Percentiles rank a stretch among this genome's conserved stretches.
Evolutionary conservation across 176 grass and related monocot genomes (phyloP).

Genomic region (Zoysia japonica): DNA sequence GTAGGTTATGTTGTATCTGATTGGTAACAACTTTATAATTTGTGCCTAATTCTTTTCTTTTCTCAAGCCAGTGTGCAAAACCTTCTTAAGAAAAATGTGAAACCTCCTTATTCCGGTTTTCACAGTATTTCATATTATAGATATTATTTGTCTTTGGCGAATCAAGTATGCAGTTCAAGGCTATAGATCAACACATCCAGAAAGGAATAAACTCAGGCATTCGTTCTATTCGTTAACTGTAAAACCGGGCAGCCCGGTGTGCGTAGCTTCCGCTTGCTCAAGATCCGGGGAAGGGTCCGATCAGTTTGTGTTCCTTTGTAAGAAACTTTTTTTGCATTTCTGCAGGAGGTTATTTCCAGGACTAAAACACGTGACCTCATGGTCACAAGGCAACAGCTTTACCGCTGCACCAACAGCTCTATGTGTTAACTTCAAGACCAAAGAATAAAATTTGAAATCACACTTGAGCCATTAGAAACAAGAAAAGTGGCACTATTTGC

Average conservation of each 20-base stretch:
- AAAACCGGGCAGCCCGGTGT: too few relatives aligned
- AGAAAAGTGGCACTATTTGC: slow-evolving; percentile 12
- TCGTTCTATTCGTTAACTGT: not conserved
- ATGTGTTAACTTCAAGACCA: too few relatives aligned
- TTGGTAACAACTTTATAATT: not conserved
- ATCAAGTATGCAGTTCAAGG: not conserved
- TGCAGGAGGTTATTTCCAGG: too few relatives aligned
- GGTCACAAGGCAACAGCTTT: too few relatives aligned
- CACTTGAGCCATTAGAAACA: slow-evolving; percentile 19
- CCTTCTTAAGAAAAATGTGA: not conserved
- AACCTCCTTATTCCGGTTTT: not conserved
- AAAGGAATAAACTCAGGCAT: not conserved
- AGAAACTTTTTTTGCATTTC: too few relatives aligned
- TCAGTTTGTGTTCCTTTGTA: too few relatives aligned
- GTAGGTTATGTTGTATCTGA: not conserved
- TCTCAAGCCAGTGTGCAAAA: not conserved
- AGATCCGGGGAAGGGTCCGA: too few relatives aligned
- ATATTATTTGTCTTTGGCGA: not conserved
- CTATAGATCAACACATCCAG: not conserved
- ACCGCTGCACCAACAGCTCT: too few relatives aligned
- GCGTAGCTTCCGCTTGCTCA: too few relatives aligned
- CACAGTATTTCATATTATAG: not conserved
- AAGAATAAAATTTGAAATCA: too few relatives aligned
- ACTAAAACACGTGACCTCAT: too few relatives aligned
- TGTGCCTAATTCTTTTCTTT: not conserved